These are phyloP conservation scores for Chlamydomonas schloesseri DNA, from an alignment of 139 green algal genomes.

Conservation along the genomic window DNA sequence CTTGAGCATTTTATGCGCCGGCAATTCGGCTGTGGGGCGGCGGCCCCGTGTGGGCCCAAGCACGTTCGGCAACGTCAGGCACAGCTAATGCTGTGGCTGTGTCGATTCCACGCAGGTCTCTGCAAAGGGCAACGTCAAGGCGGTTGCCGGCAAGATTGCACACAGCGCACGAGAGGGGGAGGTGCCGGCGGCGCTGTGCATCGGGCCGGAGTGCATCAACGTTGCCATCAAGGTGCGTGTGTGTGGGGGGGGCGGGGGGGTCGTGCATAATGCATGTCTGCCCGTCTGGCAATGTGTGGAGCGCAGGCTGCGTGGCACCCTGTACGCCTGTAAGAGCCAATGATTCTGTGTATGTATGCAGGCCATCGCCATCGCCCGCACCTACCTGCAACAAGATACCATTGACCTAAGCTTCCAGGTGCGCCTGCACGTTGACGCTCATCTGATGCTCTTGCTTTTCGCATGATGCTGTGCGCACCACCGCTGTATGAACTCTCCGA, in stretches of 20 bases:
- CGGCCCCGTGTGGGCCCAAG: too few species aligned
- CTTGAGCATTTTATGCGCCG: too few species aligned
- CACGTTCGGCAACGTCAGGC: too few species aligned
- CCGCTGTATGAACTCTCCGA: too few species aligned
- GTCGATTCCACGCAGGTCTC: constrained; percentile 27
- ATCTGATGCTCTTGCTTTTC: too few species aligned
- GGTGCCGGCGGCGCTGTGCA: constrained; percentile 57
- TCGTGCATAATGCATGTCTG: too few species aligned
- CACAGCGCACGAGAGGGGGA: constrained; percentile 60
- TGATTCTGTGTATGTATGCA: background rate
- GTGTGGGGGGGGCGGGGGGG: background rate
- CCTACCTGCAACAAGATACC: constrained; percentile 36
- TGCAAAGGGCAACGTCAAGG: constrained; percentile 38
- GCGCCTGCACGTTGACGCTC: too few species aligned
- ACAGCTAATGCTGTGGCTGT: background rate
- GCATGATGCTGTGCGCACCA: too few species aligned
- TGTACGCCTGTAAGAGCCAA: too few species aligned
- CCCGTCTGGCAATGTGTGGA: too few species aligned
- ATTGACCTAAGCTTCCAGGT: too few species aligned
- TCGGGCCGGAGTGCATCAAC: constrained; percentile 64
- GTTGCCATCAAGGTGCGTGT: constrained; percentile 60
- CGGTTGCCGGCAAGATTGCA: constrained; percentile 64
- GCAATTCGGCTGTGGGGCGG: too few species aligned
- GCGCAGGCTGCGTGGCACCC: background rate
- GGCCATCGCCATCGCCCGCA: constrained; percentile 56